These are phyloP conservation scores for Ogataea polymorpha DNA, from an alignment of 805 yeast species.

Conservation along the genomic window DNA sequence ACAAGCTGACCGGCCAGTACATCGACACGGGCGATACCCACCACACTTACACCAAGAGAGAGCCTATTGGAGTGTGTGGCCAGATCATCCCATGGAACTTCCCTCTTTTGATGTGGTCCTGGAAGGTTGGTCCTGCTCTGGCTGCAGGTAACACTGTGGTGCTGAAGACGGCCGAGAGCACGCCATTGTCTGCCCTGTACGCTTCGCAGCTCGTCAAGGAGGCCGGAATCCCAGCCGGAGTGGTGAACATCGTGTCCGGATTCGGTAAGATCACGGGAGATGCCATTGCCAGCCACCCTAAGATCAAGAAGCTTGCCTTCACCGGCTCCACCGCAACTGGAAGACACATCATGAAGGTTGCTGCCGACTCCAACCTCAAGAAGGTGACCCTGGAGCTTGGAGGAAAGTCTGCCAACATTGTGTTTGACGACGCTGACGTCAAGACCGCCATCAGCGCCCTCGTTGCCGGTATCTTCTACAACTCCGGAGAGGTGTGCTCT, in stretches of 20 bases:
- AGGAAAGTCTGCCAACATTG: constrained; percentile 78
- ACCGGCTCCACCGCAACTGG: constrained; percentile 82
- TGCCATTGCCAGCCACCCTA: constrained; percentile 65
- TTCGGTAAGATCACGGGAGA: constrained; percentile 73
- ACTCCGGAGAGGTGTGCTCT: constrained; percentile 81
- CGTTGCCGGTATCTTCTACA: constrained; percentile 67
- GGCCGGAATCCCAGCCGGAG: constrained; percentile 76
- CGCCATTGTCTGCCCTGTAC: constrained; percentile 70
- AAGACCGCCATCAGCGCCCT: constrained; percentile 48
- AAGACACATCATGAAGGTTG: constrained; percentile 63
- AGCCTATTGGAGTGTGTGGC: constrained; percentile 80
- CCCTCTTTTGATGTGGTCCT: constrained; percentile 74
- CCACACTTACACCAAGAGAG: constrained; percentile 63
- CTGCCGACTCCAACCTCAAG: constrained; percentile 70
- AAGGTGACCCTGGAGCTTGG: constrained; percentile 80
- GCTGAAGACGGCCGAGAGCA: constrained; percentile 73
- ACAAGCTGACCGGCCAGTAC: constrained; percentile 62
- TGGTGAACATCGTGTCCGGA: constrained; percentile 70
- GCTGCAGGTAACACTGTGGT: constrained; percentile 75
- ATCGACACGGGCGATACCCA: constrained; percentile 62
- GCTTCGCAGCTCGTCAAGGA: constrained; percentile 59
- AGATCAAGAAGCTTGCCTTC: constrained; percentile 71
- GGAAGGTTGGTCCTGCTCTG: constrained; percentile 79
- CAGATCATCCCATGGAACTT: constrained; percentile 86
- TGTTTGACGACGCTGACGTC: constrained; percentile 66